These are phyloP conservation scores for Erysimum cheiranthoides DNA, from an alignment of 345 rosid species.

Conservation along the genomic window DNA sequence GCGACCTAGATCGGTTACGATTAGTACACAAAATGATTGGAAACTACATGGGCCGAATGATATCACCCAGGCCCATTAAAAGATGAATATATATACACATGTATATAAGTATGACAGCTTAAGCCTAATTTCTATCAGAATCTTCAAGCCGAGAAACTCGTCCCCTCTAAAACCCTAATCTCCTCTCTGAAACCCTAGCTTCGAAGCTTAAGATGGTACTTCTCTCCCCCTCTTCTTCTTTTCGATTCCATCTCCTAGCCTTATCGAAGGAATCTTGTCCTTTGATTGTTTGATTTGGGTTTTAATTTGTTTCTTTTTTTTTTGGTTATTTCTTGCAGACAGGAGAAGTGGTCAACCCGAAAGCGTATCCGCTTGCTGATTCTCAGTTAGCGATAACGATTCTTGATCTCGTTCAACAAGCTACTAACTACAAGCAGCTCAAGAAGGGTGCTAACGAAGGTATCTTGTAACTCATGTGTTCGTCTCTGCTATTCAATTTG, in stretches of 20 bases:
- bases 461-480: background rate
- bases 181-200: slow-evolving; percentile 32
- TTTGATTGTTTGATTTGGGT: background rate
- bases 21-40: background rate
- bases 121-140: background rate
- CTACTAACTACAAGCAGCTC: slow-evolving; percentile 96
- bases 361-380: slow-evolving; percentile 90
- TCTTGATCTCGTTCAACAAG: slow-evolving; percentile 92
- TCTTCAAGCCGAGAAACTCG: slow-evolving; percentile 19
- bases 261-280: background rate
- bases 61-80: slow-evolving; percentile 17
- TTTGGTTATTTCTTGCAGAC: slow-evolving; percentile 47
- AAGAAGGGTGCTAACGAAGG: slow-evolving; percentile 99
- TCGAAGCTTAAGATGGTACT: slow-evolving; percentile 37
- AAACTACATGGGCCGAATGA: slow-evolving; percentile 11
- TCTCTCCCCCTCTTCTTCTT: background rate
- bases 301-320: background rate
- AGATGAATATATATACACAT: background rate
- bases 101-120: background rate
- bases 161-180: slow-evolving; percentile 40
- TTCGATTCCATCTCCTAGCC: background rate
- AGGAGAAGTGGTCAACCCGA: slow-evolving; percentile 80
- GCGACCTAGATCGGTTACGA: background rate
- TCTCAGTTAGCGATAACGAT: slow-evolving; percentile 77
- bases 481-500: background rate